A percentile compares a stretch with the other conserved stretches of the same genome.
Evolutionary conservation across 177 flowering plant genomes (phyloP).

Genomic region (Vitis hybrid): DNA sequence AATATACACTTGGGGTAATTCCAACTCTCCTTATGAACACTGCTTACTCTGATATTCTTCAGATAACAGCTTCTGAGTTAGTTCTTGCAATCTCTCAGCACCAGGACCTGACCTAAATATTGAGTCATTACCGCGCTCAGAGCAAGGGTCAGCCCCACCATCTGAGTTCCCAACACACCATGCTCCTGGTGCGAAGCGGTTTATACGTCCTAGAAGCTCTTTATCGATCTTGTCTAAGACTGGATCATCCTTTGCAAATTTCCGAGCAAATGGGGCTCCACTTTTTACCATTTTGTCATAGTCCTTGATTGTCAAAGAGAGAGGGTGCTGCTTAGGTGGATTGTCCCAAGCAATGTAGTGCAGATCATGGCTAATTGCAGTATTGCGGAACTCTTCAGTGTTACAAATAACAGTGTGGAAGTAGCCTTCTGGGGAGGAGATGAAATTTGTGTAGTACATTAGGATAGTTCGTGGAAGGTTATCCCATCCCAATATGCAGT

Average conservation of each 20-base stretch:
- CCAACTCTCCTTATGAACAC: constrained; percentile 36
- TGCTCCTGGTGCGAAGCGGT: constrained; percentile 79
- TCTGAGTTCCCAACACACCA: constrained; percentile 82
- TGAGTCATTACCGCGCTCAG: constrained; percentile 58
- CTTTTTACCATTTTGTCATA: constrained; percentile 78
- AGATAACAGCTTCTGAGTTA: constrained; percentile 52
- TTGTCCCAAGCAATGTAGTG: constrained; percentile 99
- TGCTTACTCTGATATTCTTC: constrained; percentile 51
- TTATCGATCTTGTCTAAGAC: constrained; percentile 87
- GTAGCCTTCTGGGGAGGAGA: constrained; percentile 97
- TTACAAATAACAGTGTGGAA: constrained; percentile 97
- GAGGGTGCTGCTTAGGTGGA: constrained; percentile 98
- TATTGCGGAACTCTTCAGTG: constrained; percentile 60
- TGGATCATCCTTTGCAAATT: constrained; percentile 80
- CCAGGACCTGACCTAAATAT: constrained; percentile 81
- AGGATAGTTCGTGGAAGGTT: constrained; percentile 86
- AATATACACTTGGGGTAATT: constrained; percentile 27
- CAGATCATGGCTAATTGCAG: constrained; percentile 88
- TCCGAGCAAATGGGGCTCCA: constrained; percentile 95
- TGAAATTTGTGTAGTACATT: constrained; percentile 90
- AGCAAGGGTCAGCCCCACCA: constrained; percentile 73
- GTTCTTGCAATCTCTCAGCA: constrained; percentile 55
- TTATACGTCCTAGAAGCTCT: constrained; percentile 64
- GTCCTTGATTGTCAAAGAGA: constrained; percentile 61
- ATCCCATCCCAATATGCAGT: constrained; percentile 97